Conservation (phyloP, 257 asterid species). For the Primulina tabacum region DNA sequence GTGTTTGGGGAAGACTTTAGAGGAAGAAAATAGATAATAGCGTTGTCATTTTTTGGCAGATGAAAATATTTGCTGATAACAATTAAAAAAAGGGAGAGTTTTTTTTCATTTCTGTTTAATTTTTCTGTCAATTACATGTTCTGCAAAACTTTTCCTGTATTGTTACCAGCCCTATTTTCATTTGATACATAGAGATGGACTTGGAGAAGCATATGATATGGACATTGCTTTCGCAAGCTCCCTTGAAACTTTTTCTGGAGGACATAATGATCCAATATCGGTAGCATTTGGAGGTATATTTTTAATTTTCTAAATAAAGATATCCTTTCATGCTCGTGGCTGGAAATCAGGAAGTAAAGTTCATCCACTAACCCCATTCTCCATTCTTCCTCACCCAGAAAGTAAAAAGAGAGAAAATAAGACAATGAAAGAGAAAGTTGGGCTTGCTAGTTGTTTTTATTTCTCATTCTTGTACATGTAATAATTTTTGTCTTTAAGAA, state of each 20-base stretch:
- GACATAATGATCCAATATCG: constrained; percentile 77
- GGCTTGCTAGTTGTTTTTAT: neutral
- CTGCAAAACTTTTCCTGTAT: neutral
- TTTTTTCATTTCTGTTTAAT: constrained; percentile 11
- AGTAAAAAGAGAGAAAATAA: no score
- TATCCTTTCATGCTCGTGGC: constrained; percentile 12
- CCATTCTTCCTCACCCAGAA: neutral
- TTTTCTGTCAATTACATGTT: constrained; percentile 9
- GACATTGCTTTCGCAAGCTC: constrained; percentile 87
- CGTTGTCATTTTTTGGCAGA: neutral
- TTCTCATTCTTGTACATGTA: neutral
- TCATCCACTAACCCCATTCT: neutral
- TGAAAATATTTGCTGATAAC: neutral
- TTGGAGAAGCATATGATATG: constrained; percentile 89
- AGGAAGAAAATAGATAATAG: neutral
- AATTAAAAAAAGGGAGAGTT: neutral
- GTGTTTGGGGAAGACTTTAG: neutral
- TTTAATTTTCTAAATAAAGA: constrained; percentile 16
- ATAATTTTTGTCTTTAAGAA: neutral
- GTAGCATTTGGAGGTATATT: constrained; percentile 79
- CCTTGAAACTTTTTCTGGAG: constrained; percentile 86
- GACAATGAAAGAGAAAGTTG: neutral
- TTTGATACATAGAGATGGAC: constrained; percentile 79
- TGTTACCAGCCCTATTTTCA: constrained; percentile 11
- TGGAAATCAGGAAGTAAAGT: constrained; percentile 4